Evolutionary conservation across 2,329 filamentous ascomycete genomes (phyloP).

Genomic region (Exserohilum rostratum): DNA sequence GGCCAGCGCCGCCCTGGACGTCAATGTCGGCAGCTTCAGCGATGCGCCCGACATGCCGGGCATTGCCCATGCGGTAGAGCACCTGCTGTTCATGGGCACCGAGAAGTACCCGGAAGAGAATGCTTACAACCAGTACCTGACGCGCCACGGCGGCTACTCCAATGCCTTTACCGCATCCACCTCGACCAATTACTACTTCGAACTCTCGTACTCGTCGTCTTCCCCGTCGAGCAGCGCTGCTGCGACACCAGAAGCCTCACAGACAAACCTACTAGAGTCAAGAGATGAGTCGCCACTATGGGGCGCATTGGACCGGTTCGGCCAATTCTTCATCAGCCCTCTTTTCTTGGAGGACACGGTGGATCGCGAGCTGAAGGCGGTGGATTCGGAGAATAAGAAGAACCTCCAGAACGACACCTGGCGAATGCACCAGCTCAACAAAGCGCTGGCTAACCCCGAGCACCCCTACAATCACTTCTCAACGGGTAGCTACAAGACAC

Average conservation of each 20-base stretch:
- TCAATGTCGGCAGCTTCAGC: constrained; percentile 95
- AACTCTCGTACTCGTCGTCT: constrained; percentile 79
- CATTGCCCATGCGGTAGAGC: constrained; percentile 95
- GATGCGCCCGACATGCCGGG: constrained; percentile 90
- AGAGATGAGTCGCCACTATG: constrained; percentile 67
- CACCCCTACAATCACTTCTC: constrained; percentile 93
- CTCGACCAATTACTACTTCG: constrained; percentile 98
- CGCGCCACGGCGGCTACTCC: constrained; percentile 85
- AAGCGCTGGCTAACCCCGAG: constrained; percentile 82
- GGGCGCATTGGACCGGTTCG: constrained; percentile 87
- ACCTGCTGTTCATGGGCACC: constrained; percentile 97
- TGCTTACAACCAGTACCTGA: constrained; percentile 91
- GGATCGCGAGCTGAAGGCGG: constrained; percentile 84
- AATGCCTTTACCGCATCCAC: constrained; percentile 95
- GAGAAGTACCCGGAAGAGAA: constrained; percentile 84
- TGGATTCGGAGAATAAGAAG: constrained; percentile 98
- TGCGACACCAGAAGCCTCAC: constrained; percentile 46
- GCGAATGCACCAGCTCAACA: constrained; percentile 86
- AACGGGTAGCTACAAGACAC: constrained; percentile 83
- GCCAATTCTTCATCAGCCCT: constrained; percentile 90
- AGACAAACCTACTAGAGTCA: constrained; percentile 42
- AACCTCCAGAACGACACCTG: constrained; percentile 90
- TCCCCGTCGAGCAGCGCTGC: constrained; percentile 58
- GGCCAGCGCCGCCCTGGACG: constrained; percentile 91
- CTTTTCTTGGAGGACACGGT: constrained; percentile 84